Base-by-base conservation (phyloP, 2,329 filamentous ascomycete genomes). In the Ophiosphaerella narmari region DNA sequence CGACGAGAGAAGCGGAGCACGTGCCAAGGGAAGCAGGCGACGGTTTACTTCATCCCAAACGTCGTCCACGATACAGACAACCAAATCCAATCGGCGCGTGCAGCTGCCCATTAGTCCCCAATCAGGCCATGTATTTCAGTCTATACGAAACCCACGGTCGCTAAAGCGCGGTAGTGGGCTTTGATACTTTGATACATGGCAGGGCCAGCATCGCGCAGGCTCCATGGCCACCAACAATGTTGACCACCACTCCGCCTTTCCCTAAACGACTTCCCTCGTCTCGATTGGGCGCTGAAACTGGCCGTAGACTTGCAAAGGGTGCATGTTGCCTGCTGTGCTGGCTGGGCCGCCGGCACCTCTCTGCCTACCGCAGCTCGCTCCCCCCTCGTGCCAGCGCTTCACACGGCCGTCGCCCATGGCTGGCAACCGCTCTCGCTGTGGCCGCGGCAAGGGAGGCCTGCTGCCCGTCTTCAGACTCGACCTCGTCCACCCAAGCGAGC, bases 401-500 rank as follows among this genome's bases (percentile, higher is more conserved):
- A 50, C 42, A 52, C 59, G 61, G 7, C 26, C 26, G 11, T 29
- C 26, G 11, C 11, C 26, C 26, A 29, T 59, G 64, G 47, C 52
- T 21, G 36, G 56, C 55, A 54, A 50, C 50, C 11, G 12, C 13
- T 29, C 26, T 7, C 26, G 50, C 56, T 62, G 62, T 59, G 54
- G 62, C 63, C 59, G 58, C 59, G 55, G 67, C 67, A 68, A 65
- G 66, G 67, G 61, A 61, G 48, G 50, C 61, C 52, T 55, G 60
- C 56, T 67, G 62, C 59, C 54, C 63, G 57, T 50, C 50, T 45
- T 60, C 53, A 18, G 60, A 39, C 52, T 60, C 50, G 26, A 29
- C 7, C 50, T 44, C 47, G 48, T 60, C 55, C 62, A 57, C 52
- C 44, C 41, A 37, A 42, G 29, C 33, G 39, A 63, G 55, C 59